phyloP scores from a whole-genome alignment of 2,329 filamentous ascomycete species.

The Cryphonectria naterciae region DNA sequence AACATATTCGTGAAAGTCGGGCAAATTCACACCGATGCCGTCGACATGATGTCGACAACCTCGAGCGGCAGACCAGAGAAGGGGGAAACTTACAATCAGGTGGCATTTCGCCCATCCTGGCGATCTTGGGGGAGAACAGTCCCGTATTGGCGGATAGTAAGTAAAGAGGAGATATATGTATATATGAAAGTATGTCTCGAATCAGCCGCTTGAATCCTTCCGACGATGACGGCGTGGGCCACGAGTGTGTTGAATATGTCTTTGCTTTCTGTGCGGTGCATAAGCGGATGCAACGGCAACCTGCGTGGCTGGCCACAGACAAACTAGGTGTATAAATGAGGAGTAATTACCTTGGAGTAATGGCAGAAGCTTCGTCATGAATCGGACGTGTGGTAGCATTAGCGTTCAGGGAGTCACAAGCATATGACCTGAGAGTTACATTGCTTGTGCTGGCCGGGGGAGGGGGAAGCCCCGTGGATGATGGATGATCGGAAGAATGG shows the following conservation, averaged over 20 bases:
- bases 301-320: background rate
- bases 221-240: background rate
- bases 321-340: background rate
- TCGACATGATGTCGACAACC: background rate
- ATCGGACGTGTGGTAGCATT: background rate
- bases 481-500: background rate
- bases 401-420: background rate
- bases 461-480: background rate
- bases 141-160: background rate
- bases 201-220: too few relatives aligned
- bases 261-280: background rate
- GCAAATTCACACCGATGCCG: background rate
- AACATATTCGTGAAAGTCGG: background rate
- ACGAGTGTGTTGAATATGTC: background rate
- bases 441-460: background rate
- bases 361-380: background rate
- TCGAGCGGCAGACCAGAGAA: background rate
- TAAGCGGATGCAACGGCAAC: background rate
- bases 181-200: background rate
- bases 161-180: background rate
- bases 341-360: background rate
- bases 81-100: conserved; percentile 11
- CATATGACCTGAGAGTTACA: background rate
- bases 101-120: conserved; percentile 12
- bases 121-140: background rate